These are phyloP conservation scores for Didymella keratinophila DNA, from an alignment of 2,329 filamentous ascomycete genomes.

Conservation along the genomic window DNA sequence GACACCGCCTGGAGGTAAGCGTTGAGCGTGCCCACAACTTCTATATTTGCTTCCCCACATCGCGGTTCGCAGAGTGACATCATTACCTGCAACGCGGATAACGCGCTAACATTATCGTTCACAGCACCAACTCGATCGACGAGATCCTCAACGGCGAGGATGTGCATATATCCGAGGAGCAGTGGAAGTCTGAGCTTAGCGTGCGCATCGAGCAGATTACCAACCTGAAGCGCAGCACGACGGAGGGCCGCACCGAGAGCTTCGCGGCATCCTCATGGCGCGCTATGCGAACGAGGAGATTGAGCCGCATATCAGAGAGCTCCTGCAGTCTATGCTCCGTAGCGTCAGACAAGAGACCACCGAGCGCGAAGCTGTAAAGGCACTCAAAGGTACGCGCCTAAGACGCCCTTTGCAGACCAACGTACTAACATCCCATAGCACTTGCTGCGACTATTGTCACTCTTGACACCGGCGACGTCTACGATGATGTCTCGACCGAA, in stretches of 20 bases:
- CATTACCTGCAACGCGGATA: constrained; percentile 31
- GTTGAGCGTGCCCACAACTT: constrained; percentile 14
- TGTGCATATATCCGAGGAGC: constrained; percentile 56
- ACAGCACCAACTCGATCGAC: constrained; percentile 71
- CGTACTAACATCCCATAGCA: constrained; percentile 53
- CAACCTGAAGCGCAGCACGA: constrained; percentile 80
- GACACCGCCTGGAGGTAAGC: constrained; percentile 65
- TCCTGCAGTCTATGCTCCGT: constrained; percentile 71
- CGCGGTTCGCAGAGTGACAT: constrained; percentile 35
- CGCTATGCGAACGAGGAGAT: constrained; percentile 72
- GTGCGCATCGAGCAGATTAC: constrained; percentile 75
- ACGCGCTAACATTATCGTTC: constrained; percentile 31
- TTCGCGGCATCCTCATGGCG: constrained; percentile 70
- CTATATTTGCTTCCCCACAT: constrained; percentile 22
- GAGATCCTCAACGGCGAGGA: constrained; percentile 64
- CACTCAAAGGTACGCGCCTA: constrained; percentile 65
- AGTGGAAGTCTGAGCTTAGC: constrained; percentile 69
- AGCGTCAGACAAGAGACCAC: constrained; percentile 74
- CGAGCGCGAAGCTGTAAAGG: constrained; percentile 72
- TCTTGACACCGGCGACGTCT: constrained; percentile 69
- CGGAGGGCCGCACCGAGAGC: constrained; percentile 71
- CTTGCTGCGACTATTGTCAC: constrained; percentile 75
- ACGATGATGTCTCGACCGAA: constrained; percentile 65
- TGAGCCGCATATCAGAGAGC: constrained; percentile 65
- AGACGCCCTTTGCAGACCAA: background rate